Percentiles rank a stretch among this genome's conserved stretches.
These are phyloP conservation scores for Colletotrichum eremochloae DNA, from an alignment of 2,329 filamentous ascomycete species.

Conservation along the genomic window DNA sequence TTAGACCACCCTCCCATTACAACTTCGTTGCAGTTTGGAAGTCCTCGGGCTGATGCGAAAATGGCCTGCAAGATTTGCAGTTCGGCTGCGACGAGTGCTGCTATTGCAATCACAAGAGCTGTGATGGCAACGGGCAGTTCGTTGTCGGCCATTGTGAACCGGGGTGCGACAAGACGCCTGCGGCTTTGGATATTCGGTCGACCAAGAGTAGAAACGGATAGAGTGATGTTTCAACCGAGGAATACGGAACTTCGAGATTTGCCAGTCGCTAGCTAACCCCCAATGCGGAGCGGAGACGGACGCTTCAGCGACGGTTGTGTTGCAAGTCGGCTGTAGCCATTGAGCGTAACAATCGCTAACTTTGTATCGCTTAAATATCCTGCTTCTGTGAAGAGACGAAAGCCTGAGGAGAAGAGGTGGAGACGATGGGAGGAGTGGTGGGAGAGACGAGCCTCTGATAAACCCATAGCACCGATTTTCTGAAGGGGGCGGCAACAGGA, in stretches of 20 bases:
- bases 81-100: conserved; percentile 14
- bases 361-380: neutral
- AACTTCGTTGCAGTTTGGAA: conserved; percentile 23
- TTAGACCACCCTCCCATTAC: conserved; percentile 34
- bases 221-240: neutral
- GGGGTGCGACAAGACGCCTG: neutral
- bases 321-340: neutral
- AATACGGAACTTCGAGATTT: neutral
- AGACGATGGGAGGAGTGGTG: no score
- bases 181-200: neutral
- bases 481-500: neutral
- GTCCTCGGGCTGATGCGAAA: conserved; percentile 16
- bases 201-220: neutral
- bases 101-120: conserved; percentile 26
- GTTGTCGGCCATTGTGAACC: conserved; percentile 4
- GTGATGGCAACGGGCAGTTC: conserved; percentile 9
- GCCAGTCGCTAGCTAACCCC: neutral
- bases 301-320: neutral
- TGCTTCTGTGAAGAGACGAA: neutral
- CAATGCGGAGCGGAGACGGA: neutral
- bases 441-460: neutral
- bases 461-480: neutral
- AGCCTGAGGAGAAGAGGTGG: neutral
- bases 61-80: conserved; percentile 29
- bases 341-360: no score